A percentile compares a stretch with the other conserved stretches of the same genome.
These are phyloP conservation scores for Suillus fuscotomentosus DNA, from an alignment of 768 basidiomycete genomes.

Conservation along the genomic window DNA sequence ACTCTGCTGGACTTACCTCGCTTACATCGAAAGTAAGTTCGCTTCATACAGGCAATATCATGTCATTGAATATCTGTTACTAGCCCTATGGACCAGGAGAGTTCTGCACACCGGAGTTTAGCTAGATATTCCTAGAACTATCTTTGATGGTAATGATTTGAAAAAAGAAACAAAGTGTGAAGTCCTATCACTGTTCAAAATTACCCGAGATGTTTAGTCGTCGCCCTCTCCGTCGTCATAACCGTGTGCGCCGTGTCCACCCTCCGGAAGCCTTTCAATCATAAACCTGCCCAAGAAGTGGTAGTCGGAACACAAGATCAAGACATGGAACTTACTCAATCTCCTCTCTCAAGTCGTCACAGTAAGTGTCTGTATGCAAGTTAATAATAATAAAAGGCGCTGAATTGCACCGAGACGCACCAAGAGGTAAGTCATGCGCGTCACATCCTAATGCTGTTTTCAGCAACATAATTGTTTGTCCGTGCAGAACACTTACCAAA, in stretches of 20 bases:
- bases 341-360: conserved; percentile 84
- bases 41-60: conserved; percentile 8
- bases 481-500: conserved; percentile 56
- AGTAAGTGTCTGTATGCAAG: conserved; percentile 64
- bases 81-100: conserved; percentile 95
- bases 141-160: conserved; percentile 1
- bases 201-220: conserved; percentile 44
- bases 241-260: conserved; percentile 69
- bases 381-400: conserved; percentile 5
- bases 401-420: conserved; percentile 33
- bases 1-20: conserved; percentile 86
- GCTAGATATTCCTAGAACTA: conserved; percentile 40
- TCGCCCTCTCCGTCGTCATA: conserved; percentile 83
- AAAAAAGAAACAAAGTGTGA: neutral
- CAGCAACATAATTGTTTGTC: conserved; percentile 4
- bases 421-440: conserved; percentile 69
- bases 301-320: conserved; percentile 10
- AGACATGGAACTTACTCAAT: conserved; percentile 55
- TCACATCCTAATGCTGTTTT: conserved; percentile 47
- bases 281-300: conserved; percentile 49
- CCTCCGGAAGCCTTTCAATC: conserved; percentile 68
- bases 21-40: conserved; percentile 65
- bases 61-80: conserved; percentile 5
- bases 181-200: neutral
- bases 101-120: conserved; percentile 83